Conservation (phyloP, 352 stramenopile genomes). For the Halophytophthora batemanensis region DNA sequence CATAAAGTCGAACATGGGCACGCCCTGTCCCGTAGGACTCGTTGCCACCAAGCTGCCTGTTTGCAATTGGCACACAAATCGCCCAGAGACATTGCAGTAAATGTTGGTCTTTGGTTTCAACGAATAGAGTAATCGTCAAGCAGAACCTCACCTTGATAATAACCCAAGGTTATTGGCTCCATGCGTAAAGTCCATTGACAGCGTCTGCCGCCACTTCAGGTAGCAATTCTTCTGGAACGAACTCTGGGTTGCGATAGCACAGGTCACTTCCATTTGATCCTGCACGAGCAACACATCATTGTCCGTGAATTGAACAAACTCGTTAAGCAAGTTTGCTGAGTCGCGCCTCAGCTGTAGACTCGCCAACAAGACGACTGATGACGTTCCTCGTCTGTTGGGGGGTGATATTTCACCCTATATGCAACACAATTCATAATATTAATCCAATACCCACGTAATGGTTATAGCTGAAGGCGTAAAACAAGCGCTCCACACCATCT, state of each 20-base stretch:
- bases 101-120: not conserved
- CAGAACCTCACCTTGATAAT: slow-evolving; percentile 5
- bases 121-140: slow-evolving; percentile 2
- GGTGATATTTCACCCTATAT: too few species aligned
- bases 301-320: slow-evolving; percentile 1
- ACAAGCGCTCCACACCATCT: too few species aligned
- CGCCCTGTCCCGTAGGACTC: slow-evolving; percentile 9
- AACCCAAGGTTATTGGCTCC: slow-evolving; percentile 13
- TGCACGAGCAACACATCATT: slow-evolving; percentile 8
- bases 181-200: slow-evolving; percentile 12
- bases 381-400: slow-evolving; percentile 12
- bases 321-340: slow-evolving; percentile 4
- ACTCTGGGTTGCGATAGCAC: slow-evolving; percentile 6
- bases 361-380: too few species aligned
- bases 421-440: too few species aligned
- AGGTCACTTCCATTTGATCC: slow-evolving; percentile 8
- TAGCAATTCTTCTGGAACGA: slow-evolving; percentile 5
- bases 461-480: too few species aligned
- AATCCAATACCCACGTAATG: too few species aligned
- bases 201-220: slow-evolving; percentile 1
- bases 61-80: not conserved
- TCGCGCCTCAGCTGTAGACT: not conserved
- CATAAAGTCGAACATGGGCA: slow-evolving; percentile 22
- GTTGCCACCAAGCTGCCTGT: slow-evolving; percentile 16
- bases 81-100: not conserved